phyloP scores from a whole-genome alignment of 2,329 filamentous ascomycete genomes.

The Epichloe hybrida region DNA sequence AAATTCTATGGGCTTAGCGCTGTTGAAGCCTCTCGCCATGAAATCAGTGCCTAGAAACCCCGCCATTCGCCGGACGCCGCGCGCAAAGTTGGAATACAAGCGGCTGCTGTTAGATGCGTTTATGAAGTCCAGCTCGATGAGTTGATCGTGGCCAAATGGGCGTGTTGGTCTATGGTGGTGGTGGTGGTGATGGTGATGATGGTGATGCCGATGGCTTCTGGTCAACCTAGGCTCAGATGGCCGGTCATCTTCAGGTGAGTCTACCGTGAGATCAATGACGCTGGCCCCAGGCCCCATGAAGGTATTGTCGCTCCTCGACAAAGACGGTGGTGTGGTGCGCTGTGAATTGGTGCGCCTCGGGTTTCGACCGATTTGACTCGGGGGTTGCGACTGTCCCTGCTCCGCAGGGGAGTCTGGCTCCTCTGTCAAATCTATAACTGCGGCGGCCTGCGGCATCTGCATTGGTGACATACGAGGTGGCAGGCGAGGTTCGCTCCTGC shows the following conservation, averaged over 20 bases:
- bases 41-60: constrained; percentile 13
- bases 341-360: constrained; percentile 29
- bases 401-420: constrained; percentile 34
- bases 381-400: constrained; percentile 18
- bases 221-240: constrained; percentile 2
- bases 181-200: constrained; percentile 8
- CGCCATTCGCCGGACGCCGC: constrained; percentile 15
- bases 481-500: background rate
- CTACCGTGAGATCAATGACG: constrained; percentile 40
- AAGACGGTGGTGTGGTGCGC: constrained; percentile 25
- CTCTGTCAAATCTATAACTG: constrained; percentile 37
- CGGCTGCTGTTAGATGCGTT: constrained; percentile 6
- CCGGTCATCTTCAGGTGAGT: constrained; percentile 24
- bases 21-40: constrained; percentile 8
- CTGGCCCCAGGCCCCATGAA: constrained; percentile 19
- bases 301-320: constrained; percentile 32
- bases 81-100: constrained; percentile 9
- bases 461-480: background rate
- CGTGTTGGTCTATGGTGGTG: constrained; percentile 4
- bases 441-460: constrained; percentile 8
- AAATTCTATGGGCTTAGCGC: constrained; percentile 8
- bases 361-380: constrained; percentile 16
- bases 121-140: constrained; percentile 15
- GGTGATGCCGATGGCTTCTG: constrained; percentile 4
- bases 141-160: constrained; percentile 10